Conservation (phyloP, 2,329 filamentous ascomycete species). For the Talaromyces pinophilus region DNA sequence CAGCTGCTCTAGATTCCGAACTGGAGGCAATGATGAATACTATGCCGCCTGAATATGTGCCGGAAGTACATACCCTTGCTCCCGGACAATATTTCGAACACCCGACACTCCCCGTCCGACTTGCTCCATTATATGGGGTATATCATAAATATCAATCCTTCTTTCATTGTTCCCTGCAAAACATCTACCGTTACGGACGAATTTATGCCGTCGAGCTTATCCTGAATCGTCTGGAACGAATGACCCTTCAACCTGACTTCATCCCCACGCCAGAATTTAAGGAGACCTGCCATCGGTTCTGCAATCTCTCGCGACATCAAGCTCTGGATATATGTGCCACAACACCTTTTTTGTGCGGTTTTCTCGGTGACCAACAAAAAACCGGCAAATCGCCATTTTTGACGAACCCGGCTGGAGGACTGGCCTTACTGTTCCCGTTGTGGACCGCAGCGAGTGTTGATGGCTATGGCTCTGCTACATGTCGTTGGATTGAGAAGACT, state of each 20-base stretch:
- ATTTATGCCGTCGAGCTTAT: conserved; percentile 57
- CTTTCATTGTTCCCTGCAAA: conserved; percentile 59
- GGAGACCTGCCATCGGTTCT: conserved; percentile 34
- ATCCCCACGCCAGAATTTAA: conserved; percentile 34
- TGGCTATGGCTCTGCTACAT: conserved; percentile 30
- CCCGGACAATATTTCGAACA: conserved; percentile 40
- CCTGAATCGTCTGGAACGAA: conserved; percentile 32
- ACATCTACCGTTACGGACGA: conserved; percentile 61
- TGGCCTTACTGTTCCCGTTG: conserved; percentile 42
- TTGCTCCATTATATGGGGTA: conserved; percentile 48
- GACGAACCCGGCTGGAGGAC: conserved; percentile 36
- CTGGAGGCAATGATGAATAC: conserved; percentile 36
- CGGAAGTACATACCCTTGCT: conserved; percentile 28
- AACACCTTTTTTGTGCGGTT: conserved; percentile 40
- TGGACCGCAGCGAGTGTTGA: conserved; percentile 40
- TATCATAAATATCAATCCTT: conserved; percentile 60
- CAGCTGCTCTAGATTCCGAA: conserved; percentile 38
- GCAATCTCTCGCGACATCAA: conserved; percentile 32
- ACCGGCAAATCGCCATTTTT: conserved; percentile 25
- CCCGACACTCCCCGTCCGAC: conserved; percentile 26
- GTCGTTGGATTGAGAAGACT: conserved; percentile 37
- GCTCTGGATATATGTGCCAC: conserved; percentile 42
- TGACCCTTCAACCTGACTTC: conserved; percentile 29
- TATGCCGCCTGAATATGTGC: conserved; percentile 33
- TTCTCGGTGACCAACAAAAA: conserved; percentile 24